Percentiles rank a stretch among this genome's conserved stretches.
These are phyloP conservation scores for Sutorius eximius DNA, from an alignment of 1,284 basidiomycete species.

Conservation along the genomic window DNA sequence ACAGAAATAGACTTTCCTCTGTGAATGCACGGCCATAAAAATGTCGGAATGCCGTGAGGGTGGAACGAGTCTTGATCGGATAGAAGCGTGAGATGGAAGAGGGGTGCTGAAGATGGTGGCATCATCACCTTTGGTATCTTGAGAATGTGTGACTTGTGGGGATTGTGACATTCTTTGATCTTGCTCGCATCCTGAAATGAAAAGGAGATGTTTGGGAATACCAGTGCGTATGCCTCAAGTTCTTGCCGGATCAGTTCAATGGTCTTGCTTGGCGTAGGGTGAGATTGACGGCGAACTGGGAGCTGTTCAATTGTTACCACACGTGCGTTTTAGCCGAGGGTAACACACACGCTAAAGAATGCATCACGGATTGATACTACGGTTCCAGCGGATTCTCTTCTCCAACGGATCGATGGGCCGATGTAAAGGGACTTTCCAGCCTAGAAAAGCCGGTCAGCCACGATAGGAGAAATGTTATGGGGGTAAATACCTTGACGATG, in stretches of 20 bases:
- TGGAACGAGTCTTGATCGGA: constrained; percentile 57
- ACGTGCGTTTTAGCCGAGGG: not conserved
- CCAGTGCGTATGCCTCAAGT: constrained; percentile 69
- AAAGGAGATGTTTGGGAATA: constrained; percentile 71
- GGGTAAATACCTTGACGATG: constrained; percentile 64
- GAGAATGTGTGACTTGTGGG: constrained; percentile 46
- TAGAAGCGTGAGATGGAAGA: constrained; percentile 13
- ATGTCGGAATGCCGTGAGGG: constrained; percentile 61
- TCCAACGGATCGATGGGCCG: constrained; percentile 73
- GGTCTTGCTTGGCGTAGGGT: constrained; percentile 56
- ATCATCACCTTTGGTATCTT: constrained; percentile 62
- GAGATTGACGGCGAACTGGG: constrained; percentile 73
- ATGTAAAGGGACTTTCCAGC: constrained; percentile 64
- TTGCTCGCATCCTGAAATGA: constrained; percentile 58
- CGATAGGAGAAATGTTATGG: not conserved
- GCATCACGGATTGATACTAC: constrained; percentile 80
- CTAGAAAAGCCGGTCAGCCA: constrained; percentile 37
- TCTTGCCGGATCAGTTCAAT: constrained; percentile 68
- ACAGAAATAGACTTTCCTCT: constrained; percentile 47
- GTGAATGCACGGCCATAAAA: constrained; percentile 66
- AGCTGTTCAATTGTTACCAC: constrained; percentile 46
- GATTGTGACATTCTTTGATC: constrained; percentile 31
- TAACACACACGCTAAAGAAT: constrained; percentile 72
- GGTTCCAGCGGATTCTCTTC: constrained; percentile 70
- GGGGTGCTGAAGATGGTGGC: constrained; percentile 6